Conservation (phyloP, 1,139 yeast species). For the Diutina neorugosa region DNA sequence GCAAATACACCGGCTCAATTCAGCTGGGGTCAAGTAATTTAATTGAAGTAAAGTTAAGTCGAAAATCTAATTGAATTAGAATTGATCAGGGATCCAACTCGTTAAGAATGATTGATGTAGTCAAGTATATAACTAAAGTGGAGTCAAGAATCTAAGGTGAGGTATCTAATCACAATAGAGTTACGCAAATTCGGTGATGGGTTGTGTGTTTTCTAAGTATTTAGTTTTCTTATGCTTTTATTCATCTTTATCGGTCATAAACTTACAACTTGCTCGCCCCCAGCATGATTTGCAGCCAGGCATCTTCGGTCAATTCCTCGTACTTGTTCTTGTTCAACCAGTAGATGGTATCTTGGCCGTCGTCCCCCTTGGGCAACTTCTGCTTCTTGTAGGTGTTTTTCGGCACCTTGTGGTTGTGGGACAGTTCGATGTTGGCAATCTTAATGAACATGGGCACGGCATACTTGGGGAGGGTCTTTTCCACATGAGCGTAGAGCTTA, state of each 20-base stretch:
- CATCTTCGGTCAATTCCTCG: slow-evolving; percentile 41
- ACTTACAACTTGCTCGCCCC: slow-evolving; percentile 27
- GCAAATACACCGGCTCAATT: too few relatives aligned
- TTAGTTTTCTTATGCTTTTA: background rate
- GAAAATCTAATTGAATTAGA: too few relatives aligned
- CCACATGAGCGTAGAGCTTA: slow-evolving; percentile 23
- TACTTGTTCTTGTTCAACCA: slow-evolving; percentile 54
- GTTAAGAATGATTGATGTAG: too few relatives aligned
- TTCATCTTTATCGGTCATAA: too few relatives aligned
- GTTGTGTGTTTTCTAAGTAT: too few relatives aligned
- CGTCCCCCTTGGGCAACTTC: slow-evolving; percentile 59
- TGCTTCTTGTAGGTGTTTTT: slow-evolving; percentile 72
- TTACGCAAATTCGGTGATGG: too few relatives aligned
- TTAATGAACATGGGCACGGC: slow-evolving; percentile 82
- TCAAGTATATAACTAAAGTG: too few relatives aligned
- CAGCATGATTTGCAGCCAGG: slow-evolving; percentile 42
- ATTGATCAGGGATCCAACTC: too few relatives aligned
- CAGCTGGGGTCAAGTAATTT: too few relatives aligned
- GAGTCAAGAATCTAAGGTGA: too few relatives aligned
- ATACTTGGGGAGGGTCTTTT: slow-evolving; percentile 58
- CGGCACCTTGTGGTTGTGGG: slow-evolving; percentile 81
- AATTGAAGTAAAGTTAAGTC: too few relatives aligned
- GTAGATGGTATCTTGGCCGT: slow-evolving; percentile 49
- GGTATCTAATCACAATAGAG: too few relatives aligned
- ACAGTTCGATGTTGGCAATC: slow-evolving; percentile 50